Evolutionary conservation across 768 basidiomycete genomes (phyloP).

Genomic region (Auriscalpium vulgare): DNA sequence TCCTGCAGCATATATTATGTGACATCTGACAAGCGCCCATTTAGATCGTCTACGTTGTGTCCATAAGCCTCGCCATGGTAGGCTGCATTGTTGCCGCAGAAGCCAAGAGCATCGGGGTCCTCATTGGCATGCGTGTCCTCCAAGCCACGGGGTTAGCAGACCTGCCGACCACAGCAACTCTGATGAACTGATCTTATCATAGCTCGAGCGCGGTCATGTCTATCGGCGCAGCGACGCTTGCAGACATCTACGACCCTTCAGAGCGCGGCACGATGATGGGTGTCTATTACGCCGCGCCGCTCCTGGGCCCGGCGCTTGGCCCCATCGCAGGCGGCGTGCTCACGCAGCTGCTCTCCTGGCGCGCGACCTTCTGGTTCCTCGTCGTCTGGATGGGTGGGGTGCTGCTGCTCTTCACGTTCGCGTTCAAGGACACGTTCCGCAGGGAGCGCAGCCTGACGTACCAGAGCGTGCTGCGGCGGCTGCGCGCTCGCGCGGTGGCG

Average conservation of each 20-base stretch:
- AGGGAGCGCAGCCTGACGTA: conserved; percentile 76
- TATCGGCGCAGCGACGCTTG: conserved; percentile 71
- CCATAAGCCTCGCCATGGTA: conserved; percentile 43
- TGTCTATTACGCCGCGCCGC: conserved; percentile 70
- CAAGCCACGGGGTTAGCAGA: conserved; percentile 53
- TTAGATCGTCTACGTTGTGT: conserved; percentile 47
- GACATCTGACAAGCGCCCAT: neutral
- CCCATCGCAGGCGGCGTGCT: conserved; percentile 66
- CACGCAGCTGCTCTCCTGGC: conserved; percentile 66
- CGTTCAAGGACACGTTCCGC: conserved; percentile 81
- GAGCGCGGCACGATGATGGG: conserved; percentile 78
- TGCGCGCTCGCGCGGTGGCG: conserved; percentile 20
- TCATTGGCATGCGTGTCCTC: conserved; percentile 64
- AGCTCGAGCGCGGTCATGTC: conserved; percentile 54
- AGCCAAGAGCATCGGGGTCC: conserved; percentile 41
- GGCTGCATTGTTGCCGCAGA: conserved; percentile 52
- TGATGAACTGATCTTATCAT: conserved; percentile 9
- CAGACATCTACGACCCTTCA: conserved; percentile 68
- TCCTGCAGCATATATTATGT: neutral
- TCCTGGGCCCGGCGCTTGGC: conserved; percentile 63
- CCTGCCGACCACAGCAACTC: neutral
- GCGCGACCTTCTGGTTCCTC: conserved; percentile 79
- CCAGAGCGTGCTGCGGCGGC: conserved; percentile 49
- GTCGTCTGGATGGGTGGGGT: conserved; percentile 50
- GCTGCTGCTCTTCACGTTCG: conserved; percentile 47